These are phyloP conservation scores for Tulasnella sp. DNA, from an alignment of 768 basidiomycete genomes.

Conservation along the genomic window DNA sequence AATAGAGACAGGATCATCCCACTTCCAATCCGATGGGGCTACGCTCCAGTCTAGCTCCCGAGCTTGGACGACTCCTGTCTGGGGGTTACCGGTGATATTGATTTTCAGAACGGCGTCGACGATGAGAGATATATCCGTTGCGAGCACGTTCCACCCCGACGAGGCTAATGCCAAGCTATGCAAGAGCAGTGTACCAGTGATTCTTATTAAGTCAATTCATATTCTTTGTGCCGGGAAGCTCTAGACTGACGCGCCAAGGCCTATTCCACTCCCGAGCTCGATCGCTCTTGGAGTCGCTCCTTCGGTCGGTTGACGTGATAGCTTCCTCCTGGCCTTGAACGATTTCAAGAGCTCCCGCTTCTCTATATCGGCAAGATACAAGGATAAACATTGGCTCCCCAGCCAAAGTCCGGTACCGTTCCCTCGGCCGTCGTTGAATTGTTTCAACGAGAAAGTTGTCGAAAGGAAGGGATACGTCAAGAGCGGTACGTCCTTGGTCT, in stretches of 20 bases:
- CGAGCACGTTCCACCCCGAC: conserved; percentile 67
- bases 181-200: conserved; percentile 18
- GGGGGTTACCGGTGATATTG: conserved; percentile 53
- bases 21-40: conserved; percentile 47
- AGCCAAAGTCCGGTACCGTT: conserved; percentile 86
- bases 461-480: conserved; percentile 42
- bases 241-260: conserved; percentile 58
- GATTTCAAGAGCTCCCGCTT: conserved; percentile 21
- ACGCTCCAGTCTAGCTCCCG: conserved; percentile 66
- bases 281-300: conserved; percentile 40
- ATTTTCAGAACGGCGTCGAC: conserved; percentile 51
- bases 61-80: conserved; percentile 37
- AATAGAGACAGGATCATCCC: conserved; percentile 39
- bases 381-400: conserved; percentile 64
- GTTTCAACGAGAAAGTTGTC: conserved; percentile 42
- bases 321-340: conserved; percentile 19
- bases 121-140: conserved; percentile 64
- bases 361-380: conserved; percentile 44
- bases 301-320: conserved; percentile 14
- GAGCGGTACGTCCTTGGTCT: conserved; percentile 52
- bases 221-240: neutral
- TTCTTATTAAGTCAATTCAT: neutral
- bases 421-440: conserved; percentile 52
- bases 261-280: conserved; percentile 79
- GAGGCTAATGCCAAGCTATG: conserved; percentile 54